Percentiles rank a stretch among this genome's conserved stretches.
phyloP scores from a whole-genome alignment of 2,329 filamentous ascomycete species.

The Aaosphaeria arxii region DNA sequence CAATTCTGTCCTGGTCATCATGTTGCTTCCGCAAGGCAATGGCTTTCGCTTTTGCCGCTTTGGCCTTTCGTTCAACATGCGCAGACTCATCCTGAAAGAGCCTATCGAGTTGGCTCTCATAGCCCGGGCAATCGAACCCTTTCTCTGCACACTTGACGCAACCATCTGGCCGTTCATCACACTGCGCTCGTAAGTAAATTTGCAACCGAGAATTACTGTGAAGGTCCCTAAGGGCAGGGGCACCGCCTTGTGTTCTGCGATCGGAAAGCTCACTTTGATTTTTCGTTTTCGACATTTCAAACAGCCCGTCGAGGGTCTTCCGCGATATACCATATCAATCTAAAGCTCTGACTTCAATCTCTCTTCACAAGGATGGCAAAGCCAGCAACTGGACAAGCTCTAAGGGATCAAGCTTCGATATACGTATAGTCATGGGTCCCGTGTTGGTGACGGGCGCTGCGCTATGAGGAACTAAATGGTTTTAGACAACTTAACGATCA shows the following conservation, averaged over 20 bases:
- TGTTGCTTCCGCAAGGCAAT: slow-evolving; percentile 21
- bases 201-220: neutral
- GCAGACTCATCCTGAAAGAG: slow-evolving; percentile 32
- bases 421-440: too few relatives aligned
- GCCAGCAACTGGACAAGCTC: too few relatives aligned
- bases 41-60: slow-evolving; percentile 28
- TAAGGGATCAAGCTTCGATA: too few relatives aligned
- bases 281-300: slow-evolving; percentile 40
- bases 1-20: slow-evolving; percentile 3
- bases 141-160: slow-evolving; percentile 26
- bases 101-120: slow-evolving; percentile 24
- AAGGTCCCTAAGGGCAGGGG: neutral
- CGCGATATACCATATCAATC: slow-evolving; percentile 29
- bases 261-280: slow-evolving; percentile 31
- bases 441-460: too few relatives aligned
- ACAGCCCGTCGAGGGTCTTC: slow-evolving; percentile 31
- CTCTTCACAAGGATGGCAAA: too few relatives aligned
- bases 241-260: neutral
- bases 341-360: too few relatives aligned
- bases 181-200: slow-evolving; percentile 14
- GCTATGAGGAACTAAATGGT: too few relatives aligned
- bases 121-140: slow-evolving; percentile 25
- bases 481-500: too few relatives aligned
- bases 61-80: slow-evolving; percentile 21
- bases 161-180: slow-evolving; percentile 24